Evolutionary conservation across 345 rosid species (phyloP), one percentile per base, ranked within the genome.

Genomic region (Lepidium africanum): DNA sequence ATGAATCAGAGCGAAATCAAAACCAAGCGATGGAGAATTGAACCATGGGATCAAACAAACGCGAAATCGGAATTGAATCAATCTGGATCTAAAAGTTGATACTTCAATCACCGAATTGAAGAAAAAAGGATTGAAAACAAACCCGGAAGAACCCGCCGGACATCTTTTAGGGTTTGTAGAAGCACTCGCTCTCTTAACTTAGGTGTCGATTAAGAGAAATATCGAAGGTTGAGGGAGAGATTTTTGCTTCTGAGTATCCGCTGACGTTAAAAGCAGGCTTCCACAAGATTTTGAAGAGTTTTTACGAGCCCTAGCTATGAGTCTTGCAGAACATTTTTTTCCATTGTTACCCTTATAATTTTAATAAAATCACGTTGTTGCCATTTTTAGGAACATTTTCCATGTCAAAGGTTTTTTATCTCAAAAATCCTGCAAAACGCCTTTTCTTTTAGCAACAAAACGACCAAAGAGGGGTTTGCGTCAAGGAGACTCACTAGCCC

Each of bases 71-170:
- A 43, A 52, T 11, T 17, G 45, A 25, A 4, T 54, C 76, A 72
- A 79, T 70, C 79, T 63, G 62, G 80, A 77, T 79, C 81, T 57
- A 55, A 19, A 13, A 54, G 50, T 51, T 6, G 57, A 46, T 3
- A 10, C 7, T 25, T 58, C 58, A n/a, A 10, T 38, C 36, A 70
- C 13, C 12, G 41, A 12, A 38, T 17, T 9, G 0, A 2, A 32
- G 4, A 33, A 15, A 3, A 10, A 16, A 57, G 40, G 14, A 35
- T 60, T 23, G 45, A 43, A 32, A 48, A 66, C 79, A 74, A 59
- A 85, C 93, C 76, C 90, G 83, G 81, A 87, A 87, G 69, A 87
- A 87, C 2, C 90, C 90, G 79, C 90, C 93, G 38, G 93, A 87
- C 93, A 87, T 87, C 38, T 77, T 77, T 64, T 51, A 78, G 79